phyloP scores from a whole-genome alignment of 352 stramenopile genomes.

The Globisporangium sylvaticum region DNA sequence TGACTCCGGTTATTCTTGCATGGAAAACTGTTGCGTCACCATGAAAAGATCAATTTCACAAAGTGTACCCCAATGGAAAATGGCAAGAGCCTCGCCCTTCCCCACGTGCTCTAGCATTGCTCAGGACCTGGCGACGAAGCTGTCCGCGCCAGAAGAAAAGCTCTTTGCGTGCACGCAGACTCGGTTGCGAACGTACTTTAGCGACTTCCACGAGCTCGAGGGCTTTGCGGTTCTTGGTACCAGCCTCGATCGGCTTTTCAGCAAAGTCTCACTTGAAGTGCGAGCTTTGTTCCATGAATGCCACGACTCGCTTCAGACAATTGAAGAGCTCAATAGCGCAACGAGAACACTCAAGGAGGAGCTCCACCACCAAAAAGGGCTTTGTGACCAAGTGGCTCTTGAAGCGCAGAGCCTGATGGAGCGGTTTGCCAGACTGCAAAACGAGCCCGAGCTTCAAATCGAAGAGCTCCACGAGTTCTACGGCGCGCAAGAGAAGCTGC shows the following conservation, averaged over 20 bases:
- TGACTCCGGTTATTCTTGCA: background rate
- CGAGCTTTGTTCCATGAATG: background rate
- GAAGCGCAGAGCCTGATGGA: background rate
- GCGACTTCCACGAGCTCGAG: background rate
- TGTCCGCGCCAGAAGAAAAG: background rate
- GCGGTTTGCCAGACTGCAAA: slow-evolving; percentile 15
- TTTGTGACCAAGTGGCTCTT: background rate
- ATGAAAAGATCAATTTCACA: background rate
- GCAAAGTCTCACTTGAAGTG: slow-evolving; percentile 2
- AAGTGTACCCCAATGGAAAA: background rate
- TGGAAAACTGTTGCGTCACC: background rate
- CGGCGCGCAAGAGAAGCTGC: slow-evolving; percentile 25
- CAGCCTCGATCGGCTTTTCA: slow-evolving; percentile 1
- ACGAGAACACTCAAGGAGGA: background rate
- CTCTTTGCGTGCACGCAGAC: background rate
- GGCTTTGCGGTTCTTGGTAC: slow-evolving; percentile 1
- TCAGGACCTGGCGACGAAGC: slow-evolving; percentile 1
- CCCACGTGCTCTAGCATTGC: background rate
- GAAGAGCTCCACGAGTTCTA: slow-evolving; percentile 31
- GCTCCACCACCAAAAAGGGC: background rate
- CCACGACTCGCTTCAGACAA: background rate
- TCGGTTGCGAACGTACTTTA: background rate
- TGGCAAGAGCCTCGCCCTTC: background rate
- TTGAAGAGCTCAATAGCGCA: background rate
- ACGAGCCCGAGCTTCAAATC: slow-evolving; percentile 19